Base-by-base conservation (phyloP, 805 yeast genomes). In the Tetrapisispora fleetii region DNA sequence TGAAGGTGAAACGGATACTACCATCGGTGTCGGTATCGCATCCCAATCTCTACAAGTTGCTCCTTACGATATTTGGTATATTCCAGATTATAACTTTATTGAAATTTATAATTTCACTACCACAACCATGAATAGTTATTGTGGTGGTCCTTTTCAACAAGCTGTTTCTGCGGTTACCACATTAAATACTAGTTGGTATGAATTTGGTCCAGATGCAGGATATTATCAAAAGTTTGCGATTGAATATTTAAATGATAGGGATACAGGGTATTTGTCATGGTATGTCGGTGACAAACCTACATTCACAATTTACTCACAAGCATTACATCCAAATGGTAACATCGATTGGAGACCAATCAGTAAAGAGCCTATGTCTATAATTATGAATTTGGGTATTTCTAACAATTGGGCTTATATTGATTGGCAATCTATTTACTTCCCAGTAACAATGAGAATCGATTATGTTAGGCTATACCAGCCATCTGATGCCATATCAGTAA, bases 111-210 rank as follows among this genome's bases (percentile, higher is more conserved):
- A 91, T 68, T 55, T 56, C 24, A 69, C 85, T 0, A 70, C 83
- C 40, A 85, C 96, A 1, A 64, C 81, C 14, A 85, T 89, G 90
- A 91, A 90, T 65, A 74, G 87, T 1, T 90, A 87, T 67, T 74
- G 86, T 28, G 99, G 98, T 51, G 96, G 97, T 43, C 96, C 96
- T 1, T 79, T 75, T 68, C 98, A 91, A 70, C 93, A 91, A 68
- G 97, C 96, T 46, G 75, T 91, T 17, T 87, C 96, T 6, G 95
- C 82, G 0, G 78, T 80, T 8, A 77, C 96, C 0, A 82, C 86
- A 2, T 71, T 91, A 55, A 90, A 89, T 66, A 72, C 79, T 2
- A 71, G 79, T 0, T 91, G 98, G 98, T 89, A 85, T 66, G 82
- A 87, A 60, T 65, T 60, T 50, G 87, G 87, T 44, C 75, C 70